phyloP scores from a whole-genome alignment of 768 basidiomycete species.

The Tricholoma hemisulphureum region DNA sequence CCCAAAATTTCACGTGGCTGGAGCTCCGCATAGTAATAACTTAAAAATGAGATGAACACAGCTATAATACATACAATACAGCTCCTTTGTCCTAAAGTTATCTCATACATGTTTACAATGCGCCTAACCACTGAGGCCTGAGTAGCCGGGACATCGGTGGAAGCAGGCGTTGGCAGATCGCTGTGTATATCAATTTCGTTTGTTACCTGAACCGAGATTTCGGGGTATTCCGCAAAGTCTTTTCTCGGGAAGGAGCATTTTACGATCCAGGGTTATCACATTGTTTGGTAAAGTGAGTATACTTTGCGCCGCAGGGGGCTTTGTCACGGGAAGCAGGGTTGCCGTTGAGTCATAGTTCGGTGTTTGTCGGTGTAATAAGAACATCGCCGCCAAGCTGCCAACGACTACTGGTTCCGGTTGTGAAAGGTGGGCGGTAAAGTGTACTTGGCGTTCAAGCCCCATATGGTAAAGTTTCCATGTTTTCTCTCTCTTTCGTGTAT shows the following conservation, averaged over 20 bases:
- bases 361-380: slow-evolving; percentile 6
- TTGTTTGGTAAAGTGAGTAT: too few species aligned
- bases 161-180: too few species aligned
- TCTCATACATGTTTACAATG: too few species aligned
- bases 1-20: slow-evolving; percentile 11
- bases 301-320: slow-evolving; percentile 36
- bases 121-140: too few species aligned
- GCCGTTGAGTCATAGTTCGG: slow-evolving; percentile 1
- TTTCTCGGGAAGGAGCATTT: background rate
- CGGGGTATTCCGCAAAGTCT: slow-evolving; percentile 4
- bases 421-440: slow-evolving; percentile 3
- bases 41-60: too few species aligned
- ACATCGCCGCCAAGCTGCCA: slow-evolving; percentile 17
- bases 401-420: slow-evolving; percentile 13
- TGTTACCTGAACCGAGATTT: slow-evolving; percentile 19
- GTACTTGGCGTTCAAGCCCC: slow-evolving; percentile 13
- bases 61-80: too few species aligned
- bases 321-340: slow-evolving; percentile 6
- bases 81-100: too few species aligned
- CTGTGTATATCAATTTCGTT: background rate
- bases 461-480: slow-evolving; percentile 9
- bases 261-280: slow-evolving; percentile 1
- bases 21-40: too few species aligned
- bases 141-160: too few species aligned
- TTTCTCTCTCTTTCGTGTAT: slow-evolving; percentile 4